Percentiles rank a stretch among this genome's conserved stretches.
Evolutionary conservation across 352 stramenopile genomes (phyloP).

Genomic region (Phytopythium vexans): DNA sequence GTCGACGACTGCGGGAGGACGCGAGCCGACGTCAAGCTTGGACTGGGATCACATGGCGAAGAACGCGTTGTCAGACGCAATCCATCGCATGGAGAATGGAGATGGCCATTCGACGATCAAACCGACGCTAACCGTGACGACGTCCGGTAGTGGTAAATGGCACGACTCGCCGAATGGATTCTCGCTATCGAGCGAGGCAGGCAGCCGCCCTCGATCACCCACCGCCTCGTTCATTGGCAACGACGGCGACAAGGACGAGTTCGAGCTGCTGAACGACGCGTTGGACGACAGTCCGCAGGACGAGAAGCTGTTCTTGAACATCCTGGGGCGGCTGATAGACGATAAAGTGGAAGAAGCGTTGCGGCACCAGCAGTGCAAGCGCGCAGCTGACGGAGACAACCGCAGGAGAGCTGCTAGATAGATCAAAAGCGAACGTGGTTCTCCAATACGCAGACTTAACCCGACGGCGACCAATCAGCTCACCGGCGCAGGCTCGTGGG

Average conservation of each 20-base stretch:
- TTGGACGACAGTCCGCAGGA: constrained; percentile 58
- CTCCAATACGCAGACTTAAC: too few relatives aligned
- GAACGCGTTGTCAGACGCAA: constrained; percentile 44
- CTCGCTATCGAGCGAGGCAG: constrained; percentile 2
- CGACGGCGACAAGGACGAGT: constrained; percentile 70
- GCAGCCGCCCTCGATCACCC: constrained; percentile 16
- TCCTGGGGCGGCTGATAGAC: constrained; percentile 65
- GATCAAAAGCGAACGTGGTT: neutral
- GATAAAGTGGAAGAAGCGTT: constrained; percentile 46
- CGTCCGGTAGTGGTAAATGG: neutral
- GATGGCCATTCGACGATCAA: constrained; percentile 11
- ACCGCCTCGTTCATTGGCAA: constrained; percentile 32
- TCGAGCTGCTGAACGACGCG: constrained; percentile 63
- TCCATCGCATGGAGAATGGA: constrained; percentile 24
- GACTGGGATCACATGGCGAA: constrained; percentile 63
- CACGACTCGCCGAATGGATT: constrained; percentile 3
- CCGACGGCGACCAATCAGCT: too few relatives aligned
- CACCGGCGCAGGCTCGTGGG: too few relatives aligned
- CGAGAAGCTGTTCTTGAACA: constrained; percentile 71
- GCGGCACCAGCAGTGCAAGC: constrained; percentile 19
- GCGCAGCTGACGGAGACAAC: neutral
- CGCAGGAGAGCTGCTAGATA: constrained; percentile 5
- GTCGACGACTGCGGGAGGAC: neutral
- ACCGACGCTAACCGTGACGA: neutral
- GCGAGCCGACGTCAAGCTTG: constrained; percentile 11